Evolutionary conservation across 2,329 filamentous ascomycete species (phyloP).

Genomic region (Sclerotiophoma versabilis): DNA sequence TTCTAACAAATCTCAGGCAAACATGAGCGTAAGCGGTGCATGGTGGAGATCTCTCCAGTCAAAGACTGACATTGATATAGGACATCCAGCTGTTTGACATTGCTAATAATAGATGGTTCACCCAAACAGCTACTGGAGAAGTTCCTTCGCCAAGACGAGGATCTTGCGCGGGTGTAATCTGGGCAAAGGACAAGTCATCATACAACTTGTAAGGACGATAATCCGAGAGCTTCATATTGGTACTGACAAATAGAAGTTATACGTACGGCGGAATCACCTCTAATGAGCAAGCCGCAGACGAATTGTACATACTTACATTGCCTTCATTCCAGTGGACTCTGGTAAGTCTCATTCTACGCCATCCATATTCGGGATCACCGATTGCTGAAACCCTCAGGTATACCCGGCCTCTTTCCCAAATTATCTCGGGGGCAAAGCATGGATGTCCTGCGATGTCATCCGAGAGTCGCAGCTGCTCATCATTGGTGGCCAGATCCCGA

Average conservation of each 20-base stretch:
- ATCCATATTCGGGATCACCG: not conserved
- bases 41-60: no score
- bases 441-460: conserved; percentile 63
- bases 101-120: conserved; percentile 64
- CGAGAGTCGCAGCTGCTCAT: conserved; percentile 65
- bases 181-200: conserved; percentile 64
- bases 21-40: conserved; percentile 25
- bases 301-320: conserved; percentile 66
- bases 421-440: conserved; percentile 51
- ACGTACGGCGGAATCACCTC: conserved; percentile 64
- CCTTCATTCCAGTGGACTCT: conserved; percentile 68
- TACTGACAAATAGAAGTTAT: conserved; percentile 53
- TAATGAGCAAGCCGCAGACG: conserved; percentile 62
- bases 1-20: conserved; percentile 21
- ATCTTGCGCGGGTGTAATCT: conserved; percentile 66
- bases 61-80: conserved; percentile 1
- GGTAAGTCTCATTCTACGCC: conserved; percentile 19
- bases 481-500: conserved; percentile 62
- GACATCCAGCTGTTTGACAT: conserved; percentile 65
- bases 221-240: no score
- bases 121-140: conserved; percentile 61
- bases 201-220: conserved; percentile 65
- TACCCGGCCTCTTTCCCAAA: conserved; percentile 40
- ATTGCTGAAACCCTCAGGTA: conserved; percentile 33
- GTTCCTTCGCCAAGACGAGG: conserved; percentile 61